These are phyloP conservation scores for Cordyceps pruinosa DNA, from an alignment of 2,329 filamentous ascomycete species.

Conservation along the genomic window DNA sequence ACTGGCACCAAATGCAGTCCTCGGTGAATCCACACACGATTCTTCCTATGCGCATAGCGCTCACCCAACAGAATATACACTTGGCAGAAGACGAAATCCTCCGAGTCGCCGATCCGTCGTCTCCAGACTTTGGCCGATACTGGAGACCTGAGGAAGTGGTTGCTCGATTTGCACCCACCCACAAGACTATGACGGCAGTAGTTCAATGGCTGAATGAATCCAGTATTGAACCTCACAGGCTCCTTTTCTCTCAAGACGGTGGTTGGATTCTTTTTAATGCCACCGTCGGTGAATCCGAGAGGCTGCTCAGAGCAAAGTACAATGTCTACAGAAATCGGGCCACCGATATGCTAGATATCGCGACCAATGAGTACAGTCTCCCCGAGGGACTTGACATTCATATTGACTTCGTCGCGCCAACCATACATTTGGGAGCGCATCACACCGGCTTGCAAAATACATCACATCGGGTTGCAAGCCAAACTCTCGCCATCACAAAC, in stretches of 20 bases:
- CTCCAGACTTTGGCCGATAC: neutral
- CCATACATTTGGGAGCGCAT: neutral
- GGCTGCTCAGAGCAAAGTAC: neutral
- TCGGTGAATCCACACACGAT: neutral
- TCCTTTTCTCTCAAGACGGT: neutral
- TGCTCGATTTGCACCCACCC: neutral
- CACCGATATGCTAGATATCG: neutral
- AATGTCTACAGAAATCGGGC: neutral
- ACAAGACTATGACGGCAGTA: neutral
- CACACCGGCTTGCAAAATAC: neutral
- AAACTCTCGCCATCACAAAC: neutral
- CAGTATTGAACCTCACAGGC: neutral
- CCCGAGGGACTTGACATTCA: neutral
- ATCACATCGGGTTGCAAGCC: neutral
- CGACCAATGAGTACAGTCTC: neutral
- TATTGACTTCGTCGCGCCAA: neutral
- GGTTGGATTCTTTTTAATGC: neutral
- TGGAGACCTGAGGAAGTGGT: neutral
- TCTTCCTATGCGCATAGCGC: neutral
- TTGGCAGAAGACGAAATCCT: neutral
- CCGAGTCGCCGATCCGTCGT: neutral
- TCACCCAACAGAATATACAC: neutral
- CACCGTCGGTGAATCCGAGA: neutral
- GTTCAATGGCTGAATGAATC: neutral
- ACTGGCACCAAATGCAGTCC: neutral